Base-by-base conservation (phyloP, 2,329 filamentous ascomycete genomes). In the Fusarium verticillioides region DNA sequence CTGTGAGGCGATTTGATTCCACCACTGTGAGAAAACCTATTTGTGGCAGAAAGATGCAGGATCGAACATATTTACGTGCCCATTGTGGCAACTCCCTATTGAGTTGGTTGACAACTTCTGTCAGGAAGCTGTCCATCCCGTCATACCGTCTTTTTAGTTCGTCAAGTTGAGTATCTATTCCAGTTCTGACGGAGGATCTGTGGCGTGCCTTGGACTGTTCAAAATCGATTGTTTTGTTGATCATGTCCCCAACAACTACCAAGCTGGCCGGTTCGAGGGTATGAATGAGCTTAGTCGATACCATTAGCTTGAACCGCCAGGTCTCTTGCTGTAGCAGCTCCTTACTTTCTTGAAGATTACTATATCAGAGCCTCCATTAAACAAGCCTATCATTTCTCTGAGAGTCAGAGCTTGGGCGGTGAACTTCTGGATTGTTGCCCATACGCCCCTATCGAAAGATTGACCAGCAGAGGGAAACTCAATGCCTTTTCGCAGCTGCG, bases 11-110 rank as follows among this genome's bases (percentile, higher is more conserved):
- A 49, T 81, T 77, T 15, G 69, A 64, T 74, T 94, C 89, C 21
- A 97, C 91, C 0, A 92, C 91, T 5, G 95, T 93, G 42, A 98
- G 88, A 79, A 98, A 99, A 0, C 96, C 96, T 42, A 98, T 89
- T 77, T 97, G 95, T 1, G 95, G 96, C 70, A 97, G 93, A 80
- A 96, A 97, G 23, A 96, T 92, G 70, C 97, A 97, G 61, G 95
- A 95, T 39, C 87, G 85, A 19, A 92, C 82, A 66, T 88, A 85
- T 36, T 82, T 79, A 32, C 81, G 80, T 23, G 86, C 85, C 85
- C 87, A 87, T 66, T 88, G 85, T 2, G 95, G 92, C 26, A 96
- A 84, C 3, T 87, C 85, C 19, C 82, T 81, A 2, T 88, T 88
- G 63, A 97, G 85, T n/a, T 89, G 87, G 23, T 86, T 84, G 9